These are phyloP conservation scores for Samsoniella hepiali DNA, from an alignment of 2,329 filamentous ascomycete genomes.

Conservation along the genomic window DNA sequence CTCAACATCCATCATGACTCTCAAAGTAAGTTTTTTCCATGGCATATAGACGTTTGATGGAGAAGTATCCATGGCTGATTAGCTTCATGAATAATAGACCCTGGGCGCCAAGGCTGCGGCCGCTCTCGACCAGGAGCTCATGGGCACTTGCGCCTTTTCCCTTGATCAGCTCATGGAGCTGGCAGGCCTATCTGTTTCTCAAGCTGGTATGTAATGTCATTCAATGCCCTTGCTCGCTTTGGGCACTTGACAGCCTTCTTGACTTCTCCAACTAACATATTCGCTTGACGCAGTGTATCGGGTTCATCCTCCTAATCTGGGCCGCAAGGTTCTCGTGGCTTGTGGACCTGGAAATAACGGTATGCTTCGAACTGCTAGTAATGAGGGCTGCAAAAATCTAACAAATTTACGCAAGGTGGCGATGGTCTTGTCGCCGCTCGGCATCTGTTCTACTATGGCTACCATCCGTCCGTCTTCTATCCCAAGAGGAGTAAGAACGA, in stretches of 20 bases:
- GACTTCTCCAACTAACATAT: not conserved
- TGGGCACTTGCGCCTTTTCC: constrained; percentile 83
- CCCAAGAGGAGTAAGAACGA: constrained; percentile 90
- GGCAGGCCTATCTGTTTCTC: constrained; percentile 86
- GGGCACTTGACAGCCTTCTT: not conserved
- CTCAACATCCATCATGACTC: constrained; percentile 27
- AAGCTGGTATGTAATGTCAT: constrained; percentile 62
- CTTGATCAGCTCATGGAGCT: constrained; percentile 97
- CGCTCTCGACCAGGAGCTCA: constrained; percentile 88
- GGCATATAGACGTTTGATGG: not conserved
- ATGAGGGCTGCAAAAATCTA: not conserved
- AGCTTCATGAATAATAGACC: constrained; percentile 55
- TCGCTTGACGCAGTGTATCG: constrained; percentile 62
- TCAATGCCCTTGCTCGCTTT: not conserved
- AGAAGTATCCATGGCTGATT: not conserved
- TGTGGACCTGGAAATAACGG: constrained; percentile 81
- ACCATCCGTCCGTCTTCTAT: constrained; percentile 84
- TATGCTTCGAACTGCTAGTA: constrained; percentile 28
- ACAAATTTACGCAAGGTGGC: constrained; percentile 59
- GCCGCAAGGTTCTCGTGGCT: constrained; percentile 76
- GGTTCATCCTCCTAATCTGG: constrained; percentile 71
- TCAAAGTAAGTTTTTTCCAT: constrained; percentile 29
- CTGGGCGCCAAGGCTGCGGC: constrained; percentile 84
- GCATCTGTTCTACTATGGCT: constrained; percentile 89
- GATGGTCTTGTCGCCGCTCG: constrained; percentile 93